Evolutionary conservation across 768 basidiomycete species (phyloP).

Genomic region (Leccinum subgranulosum): DNA sequence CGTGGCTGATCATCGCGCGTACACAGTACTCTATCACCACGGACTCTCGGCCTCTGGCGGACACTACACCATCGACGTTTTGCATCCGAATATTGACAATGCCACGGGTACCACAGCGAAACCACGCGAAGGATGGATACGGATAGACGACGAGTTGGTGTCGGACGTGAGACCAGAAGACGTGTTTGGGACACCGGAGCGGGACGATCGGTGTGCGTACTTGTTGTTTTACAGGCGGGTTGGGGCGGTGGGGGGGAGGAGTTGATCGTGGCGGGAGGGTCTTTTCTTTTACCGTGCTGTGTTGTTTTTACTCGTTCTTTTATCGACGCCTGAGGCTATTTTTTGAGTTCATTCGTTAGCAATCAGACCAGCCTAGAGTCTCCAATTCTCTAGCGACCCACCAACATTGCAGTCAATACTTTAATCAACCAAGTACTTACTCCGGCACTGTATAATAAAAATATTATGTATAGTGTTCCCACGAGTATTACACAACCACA

Average conservation of each 20-base stretch:
- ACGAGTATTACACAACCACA: too few relatives aligned
- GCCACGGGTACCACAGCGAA: slow-evolving; percentile 13
- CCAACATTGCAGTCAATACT: too few relatives aligned
- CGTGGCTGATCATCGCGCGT: neutral
- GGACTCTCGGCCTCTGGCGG: slow-evolving; percentile 88
- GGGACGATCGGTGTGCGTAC: slow-evolving; percentile 77
- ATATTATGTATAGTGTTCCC: too few relatives aligned
- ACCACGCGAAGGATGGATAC: slow-evolving; percentile 75
- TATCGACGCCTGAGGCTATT: neutral
- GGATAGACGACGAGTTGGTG: slow-evolving; percentile 91
- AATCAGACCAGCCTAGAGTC: too few relatives aligned
- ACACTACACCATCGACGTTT: slow-evolving; percentile 91
- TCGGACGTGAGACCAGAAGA: slow-evolving; percentile 68
- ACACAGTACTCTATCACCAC: slow-evolving; percentile 85
- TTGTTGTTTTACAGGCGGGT: slow-evolving; percentile 80
- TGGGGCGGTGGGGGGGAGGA: slow-evolving; percentile 14
- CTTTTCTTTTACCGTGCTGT: neutral
- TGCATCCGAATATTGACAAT: slow-evolving; percentile 66
- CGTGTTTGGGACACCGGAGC: slow-evolving; percentile 55
- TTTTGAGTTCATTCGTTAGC: neutral
- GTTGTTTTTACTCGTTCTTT: neutral
- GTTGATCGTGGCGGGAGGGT: neutral
- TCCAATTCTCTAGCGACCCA: too few relatives aligned
- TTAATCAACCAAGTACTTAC: too few relatives aligned
- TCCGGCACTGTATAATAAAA: too few relatives aligned